These are phyloP conservation scores for Gracilariopsis chorda DNA, from an alignment of 23 red algal genomes.

Conservation along the genomic window DNA sequence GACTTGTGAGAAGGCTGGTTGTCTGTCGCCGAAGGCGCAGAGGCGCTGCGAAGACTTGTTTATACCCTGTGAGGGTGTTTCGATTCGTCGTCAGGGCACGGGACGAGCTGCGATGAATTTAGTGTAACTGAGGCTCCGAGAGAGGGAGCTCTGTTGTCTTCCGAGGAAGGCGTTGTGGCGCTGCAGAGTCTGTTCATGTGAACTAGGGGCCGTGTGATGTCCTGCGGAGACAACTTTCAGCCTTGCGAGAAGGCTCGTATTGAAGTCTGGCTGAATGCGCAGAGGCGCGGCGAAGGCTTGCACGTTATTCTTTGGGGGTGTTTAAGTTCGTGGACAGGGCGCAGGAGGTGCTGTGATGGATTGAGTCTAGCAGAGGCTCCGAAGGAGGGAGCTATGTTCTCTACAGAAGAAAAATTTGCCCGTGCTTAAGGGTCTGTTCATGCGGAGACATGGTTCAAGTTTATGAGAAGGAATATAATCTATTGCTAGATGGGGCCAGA, in stretches of 20 bases:
- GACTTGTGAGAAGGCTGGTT: background rate
- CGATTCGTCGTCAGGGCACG: conserved; percentile 13
- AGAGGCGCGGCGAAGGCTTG: conserved; percentile 35
- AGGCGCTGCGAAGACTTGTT: background rate
- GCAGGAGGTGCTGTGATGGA: conserved; percentile 17
- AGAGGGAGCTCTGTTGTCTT: conserved; percentile 2
- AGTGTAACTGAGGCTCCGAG: background rate
- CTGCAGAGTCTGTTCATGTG: conserved; percentile 18
- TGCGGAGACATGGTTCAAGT: no score
- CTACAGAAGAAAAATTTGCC: conserved; percentile 19
- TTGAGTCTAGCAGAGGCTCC: conserved; percentile 15
- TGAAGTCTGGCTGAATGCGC: conserved; percentile 37
- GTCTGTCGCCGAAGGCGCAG: conserved; percentile 4
- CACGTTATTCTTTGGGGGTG: background rate
- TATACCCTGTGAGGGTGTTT: conserved; percentile 23
- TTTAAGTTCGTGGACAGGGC: background rate
- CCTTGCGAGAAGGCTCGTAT: conserved; percentile 17
- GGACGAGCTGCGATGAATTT: background rate
- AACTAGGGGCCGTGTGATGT: conserved; percentile 13
- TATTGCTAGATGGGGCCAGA: conserved; percentile 9
- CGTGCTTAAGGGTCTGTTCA: background rate
- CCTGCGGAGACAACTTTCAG: conserved; percentile 19
- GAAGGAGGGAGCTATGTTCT: conserved; percentile 15
- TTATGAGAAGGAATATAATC: conserved; percentile 11
- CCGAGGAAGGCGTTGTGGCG: background rate